Evolutionary conservation across 352 stramenopile genomes (phyloP), one percentile per base, ranked within the genome.

Genomic region (Pythium coloratum): DNA sequence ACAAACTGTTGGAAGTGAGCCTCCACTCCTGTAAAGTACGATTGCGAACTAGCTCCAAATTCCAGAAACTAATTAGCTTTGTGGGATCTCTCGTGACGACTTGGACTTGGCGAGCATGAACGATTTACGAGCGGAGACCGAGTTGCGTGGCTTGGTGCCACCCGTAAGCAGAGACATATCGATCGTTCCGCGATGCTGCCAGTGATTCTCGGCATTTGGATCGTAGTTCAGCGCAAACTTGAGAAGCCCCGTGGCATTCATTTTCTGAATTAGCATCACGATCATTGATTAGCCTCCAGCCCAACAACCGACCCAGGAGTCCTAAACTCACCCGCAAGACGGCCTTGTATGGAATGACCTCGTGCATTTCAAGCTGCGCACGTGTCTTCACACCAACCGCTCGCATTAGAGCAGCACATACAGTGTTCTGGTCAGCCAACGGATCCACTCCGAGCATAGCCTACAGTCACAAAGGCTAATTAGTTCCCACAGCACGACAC

Each of bases 201-300:
- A 82, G 40, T 87, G 81, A 28, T 89, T 62, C 54, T 89, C 77
- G 0, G 85, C 80, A 32, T 87, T 79, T 32, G 72, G 67, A 61
- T 89, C 82, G 55, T 82, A 93, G 54, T 93, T 93, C 40, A 90
- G 72, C 13, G 78, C 76, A 66, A 90, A 90, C 73, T 93, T 93
- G 78, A 93, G 87, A 40, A 93, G 65, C 8, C 80, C 81, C 26
- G 67, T 71, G 6, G 74, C 75, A 69, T 91, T 93, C 72, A 93
- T 82, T 76, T 77, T 80, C 84, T 93, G 44, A 10, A 13, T 13
- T 47, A 57, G 13, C 53, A 16, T 9, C 4, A 51, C 26, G 42
- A 24, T 24, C 20, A 24, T 24, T 63, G 57, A 69, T 51, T 59
- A 58, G 55, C 30, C 18, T 50, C 13, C 47, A 42, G 3, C 20